Evolutionary conservation across 306 rosid species (phyloP), one percentile per base, ranked within the genome.

Genomic region (Medicago ruthenica): DNA sequence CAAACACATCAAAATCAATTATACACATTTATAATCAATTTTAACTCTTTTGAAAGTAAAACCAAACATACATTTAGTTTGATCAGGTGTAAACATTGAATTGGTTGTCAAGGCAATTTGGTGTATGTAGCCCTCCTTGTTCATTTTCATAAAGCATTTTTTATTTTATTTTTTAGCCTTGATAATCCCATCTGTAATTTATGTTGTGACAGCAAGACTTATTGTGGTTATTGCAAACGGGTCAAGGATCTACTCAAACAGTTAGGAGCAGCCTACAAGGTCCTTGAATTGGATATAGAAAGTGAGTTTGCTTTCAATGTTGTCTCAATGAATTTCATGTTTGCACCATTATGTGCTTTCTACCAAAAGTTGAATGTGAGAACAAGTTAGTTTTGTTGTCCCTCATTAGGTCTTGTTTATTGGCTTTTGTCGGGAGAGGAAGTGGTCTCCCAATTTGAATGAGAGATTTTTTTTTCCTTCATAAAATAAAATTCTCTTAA

Each of bases 151-250:
- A 18, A 55, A 55, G 62, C 39, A 59, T 31, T 16, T 60, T 31
- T n/a, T n/a, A n/a, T n/a, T 60, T 1, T 13, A 31, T 22, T 20
- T 10, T 37, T 36, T 15, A n/a, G 2, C 8, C 9, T 2, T 64
- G 31, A 36, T n/a, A 63, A 63, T 4, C 65, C 9, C 36, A 47
- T 79, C 13, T 53, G 42, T 80, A 65, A 64, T 57, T 21, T 77
- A 9, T 61, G 59, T 51, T 41, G 27, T 86, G 76, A 65, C 96
- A 91, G 98, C 74, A 93, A 93, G 84, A 91, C 93, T 14, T 87
- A 91, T 67, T 91, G 98, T 80, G 97, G 97, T 27, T 93, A 81
- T 76, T 91, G 96, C 83, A 72, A 82, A 78, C 81, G 88, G 76
- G 92, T 93, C 27, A 91, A 91, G 78, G 87, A 85, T 45, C 84